phyloP scores from a whole-genome alignment of 352 stramenopile species.

The Plasmopara muralis region DNA sequence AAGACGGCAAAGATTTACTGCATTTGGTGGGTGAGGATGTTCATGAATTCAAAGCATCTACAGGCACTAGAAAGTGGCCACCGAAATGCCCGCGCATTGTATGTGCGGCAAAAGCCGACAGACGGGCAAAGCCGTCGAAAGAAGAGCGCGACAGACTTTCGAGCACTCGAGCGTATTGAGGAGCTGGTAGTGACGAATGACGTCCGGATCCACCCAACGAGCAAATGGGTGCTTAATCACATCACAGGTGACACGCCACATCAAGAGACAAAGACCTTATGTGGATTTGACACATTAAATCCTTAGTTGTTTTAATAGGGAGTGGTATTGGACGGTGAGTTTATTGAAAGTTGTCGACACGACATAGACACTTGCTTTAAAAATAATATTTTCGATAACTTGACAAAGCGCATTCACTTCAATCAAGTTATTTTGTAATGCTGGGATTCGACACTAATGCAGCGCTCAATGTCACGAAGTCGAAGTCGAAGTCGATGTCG shows the following conservation, averaged over 20 bases:
- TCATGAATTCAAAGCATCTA: too few species aligned
- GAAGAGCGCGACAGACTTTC: slow-evolving; percentile 28
- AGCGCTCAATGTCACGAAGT: too few species aligned
- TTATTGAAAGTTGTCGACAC: too few species aligned
- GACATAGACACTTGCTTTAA: too few species aligned
- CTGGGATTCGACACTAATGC: too few species aligned
- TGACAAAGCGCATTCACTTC: too few species aligned
- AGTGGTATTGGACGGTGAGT: slow-evolving; percentile 31
- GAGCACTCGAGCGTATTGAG: slow-evolving; percentile 41
- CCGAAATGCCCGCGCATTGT: slow-evolving; percentile 35
- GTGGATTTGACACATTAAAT: not conserved
- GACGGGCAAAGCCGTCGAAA: slow-evolving; percentile 20
- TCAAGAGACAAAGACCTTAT: slow-evolving; percentile 30
- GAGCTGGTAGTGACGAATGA: slow-evolving; percentile 25
- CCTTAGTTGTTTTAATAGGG: too few species aligned
- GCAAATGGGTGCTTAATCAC: slow-evolving; percentile 83
- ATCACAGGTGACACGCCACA: slow-evolving; percentile 78
- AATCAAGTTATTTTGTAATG: too few species aligned
- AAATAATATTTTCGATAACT: too few species aligned
- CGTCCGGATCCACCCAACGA: slow-evolving; percentile 23
- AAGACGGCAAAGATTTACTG: slow-evolving; percentile 27
- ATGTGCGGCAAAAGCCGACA: slow-evolving; percentile 37
- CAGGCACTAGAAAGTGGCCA: slow-evolving; percentile 56
- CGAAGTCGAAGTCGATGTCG: too few species aligned
- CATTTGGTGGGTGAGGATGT: too few species aligned